Evolutionary conservation across 1,284 basidiomycete species (phyloP).

Genomic region (Coniophora puteana): DNA sequence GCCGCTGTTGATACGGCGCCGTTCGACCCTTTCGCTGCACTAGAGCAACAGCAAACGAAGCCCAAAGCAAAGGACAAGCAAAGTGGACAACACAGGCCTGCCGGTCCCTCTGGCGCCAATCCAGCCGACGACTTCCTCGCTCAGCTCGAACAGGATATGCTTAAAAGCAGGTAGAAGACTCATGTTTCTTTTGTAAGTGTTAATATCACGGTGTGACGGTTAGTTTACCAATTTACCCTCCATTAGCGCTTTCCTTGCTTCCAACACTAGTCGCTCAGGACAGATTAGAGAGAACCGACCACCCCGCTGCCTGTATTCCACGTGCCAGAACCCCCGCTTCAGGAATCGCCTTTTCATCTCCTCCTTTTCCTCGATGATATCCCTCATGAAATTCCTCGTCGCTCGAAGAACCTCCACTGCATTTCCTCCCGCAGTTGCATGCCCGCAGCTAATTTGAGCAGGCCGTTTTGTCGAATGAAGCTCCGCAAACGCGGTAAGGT

Average conservation of each 20-base stretch:
- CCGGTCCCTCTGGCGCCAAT: slow-evolving; percentile 15
- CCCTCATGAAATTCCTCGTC: slow-evolving; percentile 40
- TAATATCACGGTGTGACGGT: slow-evolving; percentile 6
- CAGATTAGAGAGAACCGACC: slow-evolving; percentile 45
- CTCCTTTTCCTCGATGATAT: slow-evolving; percentile 42
- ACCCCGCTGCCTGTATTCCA: slow-evolving; percentile 39
- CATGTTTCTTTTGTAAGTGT: slow-evolving; percentile 3
- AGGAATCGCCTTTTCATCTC: slow-evolving; percentile 28
- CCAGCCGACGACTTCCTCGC: slow-evolving; percentile 65
- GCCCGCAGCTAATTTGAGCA: slow-evolving; percentile 45
- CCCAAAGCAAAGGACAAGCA: slow-evolving; percentile 17
- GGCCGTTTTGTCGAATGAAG: slow-evolving; percentile 19
- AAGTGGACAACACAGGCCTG: slow-evolving; percentile 23
- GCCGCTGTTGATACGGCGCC: slow-evolving; percentile 7
- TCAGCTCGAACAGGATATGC: slow-evolving; percentile 49
- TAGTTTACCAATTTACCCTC: not conserved
- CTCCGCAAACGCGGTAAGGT: slow-evolving; percentile 36
- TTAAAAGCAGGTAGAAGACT: slow-evolving; percentile 16
- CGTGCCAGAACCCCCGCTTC: slow-evolving; percentile 35
- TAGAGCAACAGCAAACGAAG: slow-evolving; percentile 37
- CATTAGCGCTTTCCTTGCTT: slow-evolving; percentile 23
- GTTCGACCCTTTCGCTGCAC: slow-evolving; percentile 50
- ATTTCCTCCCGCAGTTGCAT: slow-evolving; percentile 38
- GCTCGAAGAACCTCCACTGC: slow-evolving; percentile 41
- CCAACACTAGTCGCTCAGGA: slow-evolving; percentile 44